These are phyloP conservation scores for Pythium guiyangense DNA, from an alignment of 352 stramenopile genomes.

Conservation along the genomic window DNA sequence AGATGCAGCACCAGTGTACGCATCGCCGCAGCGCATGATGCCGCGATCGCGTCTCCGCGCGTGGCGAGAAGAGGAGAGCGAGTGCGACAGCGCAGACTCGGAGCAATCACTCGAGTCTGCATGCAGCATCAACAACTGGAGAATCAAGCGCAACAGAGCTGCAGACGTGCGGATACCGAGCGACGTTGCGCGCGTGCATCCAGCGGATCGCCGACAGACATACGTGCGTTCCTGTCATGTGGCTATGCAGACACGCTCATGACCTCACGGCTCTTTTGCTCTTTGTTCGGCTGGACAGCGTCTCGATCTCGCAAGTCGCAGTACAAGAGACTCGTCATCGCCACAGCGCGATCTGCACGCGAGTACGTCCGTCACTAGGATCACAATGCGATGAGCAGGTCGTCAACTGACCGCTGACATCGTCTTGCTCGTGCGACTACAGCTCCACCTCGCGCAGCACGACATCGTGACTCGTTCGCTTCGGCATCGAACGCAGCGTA, in stretches of 20 bases:
- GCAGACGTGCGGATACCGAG: background rate
- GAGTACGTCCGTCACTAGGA: no score
- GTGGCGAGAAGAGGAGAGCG: conserved; percentile 3
- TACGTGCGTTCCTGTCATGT: conserved; percentile 1
- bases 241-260: background rate
- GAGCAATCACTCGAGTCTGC: background rate
- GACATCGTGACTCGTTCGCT: background rate
- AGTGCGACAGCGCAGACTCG: background rate
- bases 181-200: background rate
- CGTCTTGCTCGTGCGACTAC: background rate
- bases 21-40: background rate
- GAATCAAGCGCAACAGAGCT: background rate
- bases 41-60: background rate
- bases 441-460: background rate
- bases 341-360: background rate
- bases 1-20: background rate
- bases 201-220: background rate
- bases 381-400: no score
- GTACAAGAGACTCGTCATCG: no score
- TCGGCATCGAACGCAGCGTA: background rate
- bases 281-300: background rate
- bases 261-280: background rate
- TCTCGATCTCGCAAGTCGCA: conserved; percentile 1
- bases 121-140: background rate
- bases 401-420: background rate